phyloP scores from a whole-genome alignment of 106 monocot genomes.

The Hemerocallis citrina region DNA sequence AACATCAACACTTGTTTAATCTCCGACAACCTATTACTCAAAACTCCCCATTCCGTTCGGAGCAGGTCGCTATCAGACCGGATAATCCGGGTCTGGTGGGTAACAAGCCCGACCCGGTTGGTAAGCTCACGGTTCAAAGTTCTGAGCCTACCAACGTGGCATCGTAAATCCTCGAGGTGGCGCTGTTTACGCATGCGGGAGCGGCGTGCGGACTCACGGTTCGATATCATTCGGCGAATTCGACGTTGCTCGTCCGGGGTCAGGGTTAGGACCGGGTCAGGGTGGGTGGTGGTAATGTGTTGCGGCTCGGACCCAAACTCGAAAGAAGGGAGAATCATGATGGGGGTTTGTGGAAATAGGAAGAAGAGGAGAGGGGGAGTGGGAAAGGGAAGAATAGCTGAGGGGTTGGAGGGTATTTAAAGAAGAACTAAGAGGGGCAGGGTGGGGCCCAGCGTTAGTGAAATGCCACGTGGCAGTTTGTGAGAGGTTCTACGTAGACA shows the following conservation, averaged over 20 bases:
- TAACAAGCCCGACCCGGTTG: constrained; percentile 5
- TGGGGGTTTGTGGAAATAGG: not conserved
- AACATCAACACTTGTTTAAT: constrained; percentile 16
- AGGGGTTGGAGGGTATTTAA: constrained; percentile 39
- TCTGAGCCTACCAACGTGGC: constrained; percentile 5
- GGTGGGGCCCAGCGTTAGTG: constrained; percentile 4
- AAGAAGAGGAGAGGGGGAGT: not conserved
- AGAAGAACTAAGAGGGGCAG: not conserved
- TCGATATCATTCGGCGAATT: constrained; percentile 48
- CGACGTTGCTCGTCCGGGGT: constrained; percentile 22
- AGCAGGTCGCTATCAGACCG: constrained; percentile 25
- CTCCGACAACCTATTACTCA: constrained; percentile 15
- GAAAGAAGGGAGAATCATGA: not conserved
- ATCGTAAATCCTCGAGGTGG: constrained; percentile 27
- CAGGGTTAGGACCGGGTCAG: constrained; percentile 3
- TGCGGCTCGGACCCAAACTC: not conserved
- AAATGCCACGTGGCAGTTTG: not conserved
- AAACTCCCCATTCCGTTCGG: constrained; percentile 8
- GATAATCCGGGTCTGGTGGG: constrained; percentile 3
- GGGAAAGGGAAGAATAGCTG: constrained; percentile 57
- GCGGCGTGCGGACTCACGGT: constrained; percentile 60
- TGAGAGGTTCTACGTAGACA: not conserved
- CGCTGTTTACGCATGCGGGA: constrained; percentile 57
- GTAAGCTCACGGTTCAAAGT: constrained; percentile 17
- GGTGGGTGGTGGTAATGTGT: not conserved